phyloP scores from a whole-genome alignment of 345 rosid species.

The Hirschfeldia incana region DNA sequence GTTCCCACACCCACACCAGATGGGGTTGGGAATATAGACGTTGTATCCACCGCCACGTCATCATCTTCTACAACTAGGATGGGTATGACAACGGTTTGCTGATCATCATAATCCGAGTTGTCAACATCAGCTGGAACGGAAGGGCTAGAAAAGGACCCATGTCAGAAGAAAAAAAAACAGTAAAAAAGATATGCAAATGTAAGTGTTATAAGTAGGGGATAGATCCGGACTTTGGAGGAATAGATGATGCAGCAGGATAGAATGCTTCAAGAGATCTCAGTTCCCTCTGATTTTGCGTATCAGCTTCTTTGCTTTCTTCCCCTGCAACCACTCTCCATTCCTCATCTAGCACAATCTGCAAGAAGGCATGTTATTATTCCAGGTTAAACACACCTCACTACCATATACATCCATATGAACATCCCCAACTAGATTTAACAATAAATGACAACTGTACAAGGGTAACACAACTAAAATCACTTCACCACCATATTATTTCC shows the following conservation, averaged over 20 bases:
- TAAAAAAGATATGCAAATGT: neutral
- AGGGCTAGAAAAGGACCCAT: conserved; percentile 51
- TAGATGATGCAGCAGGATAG: conserved; percentile 84
- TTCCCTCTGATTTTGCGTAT: conserved; percentile 75
- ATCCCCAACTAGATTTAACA: conserved; percentile 9
- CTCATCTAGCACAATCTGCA: conserved; percentile 57
- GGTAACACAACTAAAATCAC: neutral
- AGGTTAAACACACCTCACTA: conserved; percentile 21
- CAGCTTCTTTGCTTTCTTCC: conserved; percentile 81
- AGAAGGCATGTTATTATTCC: conserved; percentile 29
- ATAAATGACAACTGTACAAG: neutral
- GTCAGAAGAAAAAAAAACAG: conserved; percentile 1
- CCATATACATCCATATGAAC: conserved; percentile 8
- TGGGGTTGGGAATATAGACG: conserved; percentile 40
- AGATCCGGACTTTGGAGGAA: conserved; percentile 71
- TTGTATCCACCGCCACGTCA: conserved; percentile 50
- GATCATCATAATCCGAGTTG: conserved; percentile 46
- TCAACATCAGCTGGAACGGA: conserved; percentile 48
- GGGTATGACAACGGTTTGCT: conserved; percentile 60
- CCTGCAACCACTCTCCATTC: conserved; percentile 91
- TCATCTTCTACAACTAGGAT: conserved; percentile 86
- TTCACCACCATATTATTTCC: neutral
- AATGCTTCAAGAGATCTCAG: conserved; percentile 93
- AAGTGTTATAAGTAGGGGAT: conserved; percentile 13
- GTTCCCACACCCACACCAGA: conserved; percentile 17